Conservation (phyloP, 2,329 filamentous ascomycete species). For the Didymella sp. region DNA sequence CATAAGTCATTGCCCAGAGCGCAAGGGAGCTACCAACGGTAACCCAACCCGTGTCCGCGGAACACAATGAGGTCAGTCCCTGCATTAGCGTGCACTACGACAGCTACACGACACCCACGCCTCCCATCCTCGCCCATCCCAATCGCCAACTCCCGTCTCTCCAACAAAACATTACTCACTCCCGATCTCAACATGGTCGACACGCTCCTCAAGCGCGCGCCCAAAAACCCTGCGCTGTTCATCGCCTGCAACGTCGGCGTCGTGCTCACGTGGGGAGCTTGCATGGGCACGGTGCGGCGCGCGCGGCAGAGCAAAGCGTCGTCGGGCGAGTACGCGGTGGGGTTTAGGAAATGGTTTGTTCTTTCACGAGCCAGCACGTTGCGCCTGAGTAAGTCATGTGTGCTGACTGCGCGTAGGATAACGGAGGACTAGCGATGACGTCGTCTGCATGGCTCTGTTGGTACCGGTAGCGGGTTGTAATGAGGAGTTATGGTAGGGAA, state of each 20-base stretch:
- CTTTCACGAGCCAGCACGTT: no score
- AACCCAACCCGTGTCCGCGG: not conserved
- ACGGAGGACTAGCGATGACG: constrained; percentile 6
- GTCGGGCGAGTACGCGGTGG: not conserved
- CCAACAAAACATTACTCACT: no score
- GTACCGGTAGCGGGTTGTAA: no score
- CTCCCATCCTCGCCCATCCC: not conserved
- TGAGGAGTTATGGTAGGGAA: no score
- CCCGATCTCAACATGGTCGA: constrained; percentile 16
- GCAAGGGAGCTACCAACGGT: no score
- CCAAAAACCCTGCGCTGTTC: constrained; percentile 13
- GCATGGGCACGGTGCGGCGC: constrained; percentile 10
- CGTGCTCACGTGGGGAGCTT: constrained; percentile 12
- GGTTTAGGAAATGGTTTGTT: constrained; percentile 6
- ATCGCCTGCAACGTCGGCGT: constrained; percentile 14
- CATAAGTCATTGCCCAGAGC: no score
- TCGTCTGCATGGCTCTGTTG: no score
- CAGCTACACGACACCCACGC: not conserved
- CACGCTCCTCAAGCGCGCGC: constrained; percentile 11
- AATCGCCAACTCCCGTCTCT: not conserved
- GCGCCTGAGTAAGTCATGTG: no score
- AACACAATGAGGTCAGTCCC: constrained; percentile 13
- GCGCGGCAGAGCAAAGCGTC: not conserved
- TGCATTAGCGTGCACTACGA: constrained; percentile 1
- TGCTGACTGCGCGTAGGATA: constrained; percentile 5